These are phyloP conservation scores for Gyrodon lividus DNA, from an alignment of 768 basidiomycete species.

Conservation along the genomic window DNA sequence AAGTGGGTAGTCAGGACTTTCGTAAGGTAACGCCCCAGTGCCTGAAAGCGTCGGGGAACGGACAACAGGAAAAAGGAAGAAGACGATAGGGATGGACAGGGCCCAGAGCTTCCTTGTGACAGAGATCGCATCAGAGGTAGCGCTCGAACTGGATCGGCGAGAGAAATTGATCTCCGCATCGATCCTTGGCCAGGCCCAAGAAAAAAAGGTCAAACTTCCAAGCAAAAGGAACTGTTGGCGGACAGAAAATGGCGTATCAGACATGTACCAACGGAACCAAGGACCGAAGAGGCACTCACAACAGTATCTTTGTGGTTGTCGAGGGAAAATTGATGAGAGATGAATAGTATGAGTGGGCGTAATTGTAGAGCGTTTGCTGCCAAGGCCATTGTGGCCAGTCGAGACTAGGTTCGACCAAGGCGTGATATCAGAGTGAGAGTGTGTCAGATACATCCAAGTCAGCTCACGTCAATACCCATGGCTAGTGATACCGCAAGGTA, in stretches of 20 bases:
- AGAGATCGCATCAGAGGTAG: neutral
- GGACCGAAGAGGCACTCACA: slow-evolving; percentile 13
- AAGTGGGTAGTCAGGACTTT: slow-evolving; percentile 53
- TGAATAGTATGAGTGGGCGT: slow-evolving; percentile 19
- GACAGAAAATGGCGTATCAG: slow-evolving; percentile 4
- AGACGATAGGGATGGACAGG: slow-evolving; percentile 27
- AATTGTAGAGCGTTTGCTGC: slow-evolving; percentile 28
- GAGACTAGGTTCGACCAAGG: slow-evolving; percentile 11
- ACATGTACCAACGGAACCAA: neutral
- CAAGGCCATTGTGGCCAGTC: slow-evolving; percentile 23
- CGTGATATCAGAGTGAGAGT: neutral
- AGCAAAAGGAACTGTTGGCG: slow-evolving; percentile 22
- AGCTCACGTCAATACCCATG: slow-evolving; percentile 40
- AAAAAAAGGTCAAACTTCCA: slow-evolving; percentile 16
- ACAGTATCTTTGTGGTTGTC: slow-evolving; percentile 18
- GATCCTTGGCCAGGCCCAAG: slow-evolving; percentile 10
- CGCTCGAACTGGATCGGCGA: neutral
- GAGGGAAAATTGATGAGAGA: slow-evolving; percentile 15
- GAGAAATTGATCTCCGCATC: neutral
- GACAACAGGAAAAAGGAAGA: slow-evolving; percentile 41
- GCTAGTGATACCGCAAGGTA: slow-evolving; percentile 50
- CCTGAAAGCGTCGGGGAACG: slow-evolving; percentile 57
- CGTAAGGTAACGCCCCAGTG: slow-evolving; percentile 49
- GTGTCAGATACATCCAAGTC: neutral
- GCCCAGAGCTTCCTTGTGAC: slow-evolving; percentile 10